Percentiles rank a stretch among this genome's conserved stretches.
Conservation (phyloP, 1,284 basidiomycete genomes). For the Puccinia horiana region DNA sequence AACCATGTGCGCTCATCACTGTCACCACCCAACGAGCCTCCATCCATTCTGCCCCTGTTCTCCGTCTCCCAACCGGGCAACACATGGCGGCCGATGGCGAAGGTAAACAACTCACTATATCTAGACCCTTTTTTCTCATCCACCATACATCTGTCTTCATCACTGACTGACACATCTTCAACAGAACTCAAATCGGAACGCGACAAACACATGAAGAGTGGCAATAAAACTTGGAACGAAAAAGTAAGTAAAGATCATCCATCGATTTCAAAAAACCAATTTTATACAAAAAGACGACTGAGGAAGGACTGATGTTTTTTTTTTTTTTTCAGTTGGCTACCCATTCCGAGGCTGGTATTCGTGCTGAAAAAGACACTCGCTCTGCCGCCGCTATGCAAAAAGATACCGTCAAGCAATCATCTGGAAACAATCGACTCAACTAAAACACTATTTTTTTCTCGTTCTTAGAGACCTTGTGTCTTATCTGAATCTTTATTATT, state of each 20-base stretch:
- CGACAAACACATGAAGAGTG: constrained; percentile 9
- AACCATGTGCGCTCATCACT: background rate
- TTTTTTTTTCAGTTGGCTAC: constrained; percentile 6
- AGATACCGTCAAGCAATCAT: constrained; percentile 16
- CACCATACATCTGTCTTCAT: background rate
- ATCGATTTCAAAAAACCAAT: background rate
- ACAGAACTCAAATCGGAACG: constrained; percentile 3
- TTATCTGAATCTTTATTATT: no score
- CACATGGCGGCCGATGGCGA: constrained; percentile 36
- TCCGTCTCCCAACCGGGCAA: constrained; percentile 31
- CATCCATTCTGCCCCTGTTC: background rate
- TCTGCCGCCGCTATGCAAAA: constrained; percentile 11
- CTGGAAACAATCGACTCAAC: background rate
- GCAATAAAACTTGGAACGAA: constrained; percentile 26
- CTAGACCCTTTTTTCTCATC: no score
- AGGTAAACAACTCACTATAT: no score
- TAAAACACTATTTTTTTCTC: no score
- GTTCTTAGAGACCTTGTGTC: no score
- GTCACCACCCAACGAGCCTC: background rate
- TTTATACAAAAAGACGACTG: background rate
- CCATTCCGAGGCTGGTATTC: constrained; percentile 35
- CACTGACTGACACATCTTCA: no score
- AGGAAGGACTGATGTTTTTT: background rate
- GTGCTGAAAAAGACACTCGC: constrained; percentile 34
- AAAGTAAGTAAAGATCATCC: background rate